These are phyloP conservation scores for Hanseniaspora vineae DNA, from an alignment of 805 yeast genomes.

Conservation along the genomic window DNA sequence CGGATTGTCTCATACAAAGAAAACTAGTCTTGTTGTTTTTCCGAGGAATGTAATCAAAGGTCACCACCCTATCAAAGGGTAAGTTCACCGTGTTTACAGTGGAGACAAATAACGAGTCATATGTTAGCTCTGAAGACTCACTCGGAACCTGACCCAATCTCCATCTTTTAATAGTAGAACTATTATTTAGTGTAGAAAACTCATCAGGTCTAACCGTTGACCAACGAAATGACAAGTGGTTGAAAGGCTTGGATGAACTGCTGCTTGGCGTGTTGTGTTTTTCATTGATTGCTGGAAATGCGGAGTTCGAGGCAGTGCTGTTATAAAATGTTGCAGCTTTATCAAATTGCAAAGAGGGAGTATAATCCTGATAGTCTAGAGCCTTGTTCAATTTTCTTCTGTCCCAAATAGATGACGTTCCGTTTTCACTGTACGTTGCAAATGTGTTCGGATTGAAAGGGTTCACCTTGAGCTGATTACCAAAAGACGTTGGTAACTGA, in stretches of 20 bases:
- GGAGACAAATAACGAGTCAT: slow-evolving; percentile 58
- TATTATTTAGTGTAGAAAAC: slow-evolving; percentile 67
- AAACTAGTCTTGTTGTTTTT: slow-evolving; percentile 49
- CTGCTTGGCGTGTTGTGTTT: neutral
- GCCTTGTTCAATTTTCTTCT: slow-evolving; percentile 37
- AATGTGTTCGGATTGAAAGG: slow-evolving; percentile 56
- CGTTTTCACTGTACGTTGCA: slow-evolving; percentile 71
- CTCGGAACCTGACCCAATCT: slow-evolving; percentile 48
- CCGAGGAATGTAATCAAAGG: slow-evolving; percentile 67
- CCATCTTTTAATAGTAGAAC: slow-evolving; percentile 72
- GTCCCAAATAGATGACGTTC: slow-evolving; percentile 75
- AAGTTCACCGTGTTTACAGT: slow-evolving; percentile 64
- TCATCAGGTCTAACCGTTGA: slow-evolving; percentile 57
- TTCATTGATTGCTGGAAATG: neutral
- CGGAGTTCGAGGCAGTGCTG: slow-evolving; percentile 4
- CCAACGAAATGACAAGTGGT: slow-evolving; percentile 55
- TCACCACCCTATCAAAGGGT: slow-evolving; percentile 66
- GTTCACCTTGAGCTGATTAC: slow-evolving; percentile 54
- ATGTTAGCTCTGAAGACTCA: slow-evolving; percentile 13
- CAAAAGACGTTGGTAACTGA: slow-evolving; percentile 65
- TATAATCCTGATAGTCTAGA: neutral
- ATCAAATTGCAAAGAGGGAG: slow-evolving; percentile 4
- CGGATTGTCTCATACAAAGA: slow-evolving; percentile 84
- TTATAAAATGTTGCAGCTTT: slow-evolving; percentile 5
- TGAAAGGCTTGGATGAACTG: slow-evolving; percentile 31